phyloP scores from a whole-genome alignment of 2,329 filamentous ascomycete species.

The Grosmannia huntii region DNA sequence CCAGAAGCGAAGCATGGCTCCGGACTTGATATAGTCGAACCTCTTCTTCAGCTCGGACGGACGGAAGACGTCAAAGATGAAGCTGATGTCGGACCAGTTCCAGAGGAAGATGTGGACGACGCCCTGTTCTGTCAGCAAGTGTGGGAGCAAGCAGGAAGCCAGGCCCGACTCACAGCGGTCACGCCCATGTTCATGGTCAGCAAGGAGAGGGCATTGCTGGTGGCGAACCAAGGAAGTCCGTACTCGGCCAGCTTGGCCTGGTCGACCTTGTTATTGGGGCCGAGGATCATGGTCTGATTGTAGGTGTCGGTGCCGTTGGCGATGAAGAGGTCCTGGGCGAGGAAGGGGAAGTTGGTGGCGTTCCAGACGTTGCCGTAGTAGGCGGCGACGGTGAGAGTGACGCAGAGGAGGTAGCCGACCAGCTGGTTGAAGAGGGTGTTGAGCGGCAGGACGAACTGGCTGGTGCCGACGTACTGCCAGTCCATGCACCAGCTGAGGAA shows the following conservation, averaged over 20 bases:
- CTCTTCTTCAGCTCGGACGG: conserved; percentile 4
- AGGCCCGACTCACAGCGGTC: conserved; percentile 20
- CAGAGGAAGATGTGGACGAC: conserved; percentile 23
- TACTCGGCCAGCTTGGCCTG: conserved; percentile 18
- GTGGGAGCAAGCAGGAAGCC: no score
- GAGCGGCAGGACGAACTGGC: conserved; percentile 20
- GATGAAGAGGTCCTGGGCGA: conserved; percentile 28
- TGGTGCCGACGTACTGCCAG: conserved; percentile 28
- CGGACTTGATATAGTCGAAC: neutral
- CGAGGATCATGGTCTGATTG: conserved; percentile 30
- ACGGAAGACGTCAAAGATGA: conserved; percentile 7
- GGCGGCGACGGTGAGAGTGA: conserved; percentile 23
- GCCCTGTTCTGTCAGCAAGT: conserved; percentile 10
- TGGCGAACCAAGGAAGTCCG: conserved; percentile 29
- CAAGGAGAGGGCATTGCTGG: conserved; percentile 25
- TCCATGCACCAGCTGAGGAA: conserved; percentile 28
- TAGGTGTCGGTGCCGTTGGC: conserved; percentile 24
- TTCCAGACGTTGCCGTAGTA: conserved; percentile 31
- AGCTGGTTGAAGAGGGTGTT: conserved; percentile 25
- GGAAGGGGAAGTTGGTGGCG: conserved; percentile 27
- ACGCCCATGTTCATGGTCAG: conserved; percentile 31
- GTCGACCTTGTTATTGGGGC: conserved; percentile 25
- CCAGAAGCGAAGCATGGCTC: neutral
- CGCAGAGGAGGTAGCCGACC: conserved; percentile 24
- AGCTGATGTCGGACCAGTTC: conserved; percentile 12